A percentile compares a stretch with the other conserved stretches of the same genome.
Evolutionary conservation across 2,329 filamentous ascomycete species (phyloP).

Genomic region (Huntiella abstrusa): DNA sequence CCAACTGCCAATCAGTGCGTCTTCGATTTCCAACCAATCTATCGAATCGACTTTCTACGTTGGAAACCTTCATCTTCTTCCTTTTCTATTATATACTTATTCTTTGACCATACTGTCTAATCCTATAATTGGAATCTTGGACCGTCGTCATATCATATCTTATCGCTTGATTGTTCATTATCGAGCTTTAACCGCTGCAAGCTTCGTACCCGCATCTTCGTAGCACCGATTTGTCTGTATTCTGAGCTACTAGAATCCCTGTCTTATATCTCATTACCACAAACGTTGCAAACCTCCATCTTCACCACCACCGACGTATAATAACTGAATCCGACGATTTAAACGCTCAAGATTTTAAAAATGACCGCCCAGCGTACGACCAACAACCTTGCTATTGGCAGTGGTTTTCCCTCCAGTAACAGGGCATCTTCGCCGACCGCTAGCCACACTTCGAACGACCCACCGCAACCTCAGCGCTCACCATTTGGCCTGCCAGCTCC

Average conservation of each 20-base stretch:
- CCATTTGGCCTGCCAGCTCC: slow-evolving; percentile 52
- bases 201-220: background rate
- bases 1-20: too few species aligned
- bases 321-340: background rate
- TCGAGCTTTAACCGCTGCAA: slow-evolving; percentile 2
- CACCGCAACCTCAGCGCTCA: slow-evolving; percentile 43
- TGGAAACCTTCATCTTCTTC: background rate
- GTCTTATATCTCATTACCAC: background rate
- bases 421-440: slow-evolving; percentile 65
- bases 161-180: slow-evolving; percentile 4
- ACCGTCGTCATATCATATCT: background rate
- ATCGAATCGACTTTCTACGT: background rate
- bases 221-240: slow-evolving; percentile 2
- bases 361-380: slow-evolving; percentile 7
- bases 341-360: background rate
- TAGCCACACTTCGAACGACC: slow-evolving; percentile 64
- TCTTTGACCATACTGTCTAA: background rate
- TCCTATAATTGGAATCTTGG: background rate
- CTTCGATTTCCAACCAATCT: too few species aligned
- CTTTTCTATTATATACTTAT: background rate
- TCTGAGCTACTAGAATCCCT: slow-evolving; percentile 4
- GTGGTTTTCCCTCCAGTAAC: slow-evolving; percentile 49
- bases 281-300: too few species aligned
- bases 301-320: too few species aligned
- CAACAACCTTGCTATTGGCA: slow-evolving; percentile 49